Conservation (phyloP, 352 stramenopile species). For the Globisporangium alternatum region DNA sequence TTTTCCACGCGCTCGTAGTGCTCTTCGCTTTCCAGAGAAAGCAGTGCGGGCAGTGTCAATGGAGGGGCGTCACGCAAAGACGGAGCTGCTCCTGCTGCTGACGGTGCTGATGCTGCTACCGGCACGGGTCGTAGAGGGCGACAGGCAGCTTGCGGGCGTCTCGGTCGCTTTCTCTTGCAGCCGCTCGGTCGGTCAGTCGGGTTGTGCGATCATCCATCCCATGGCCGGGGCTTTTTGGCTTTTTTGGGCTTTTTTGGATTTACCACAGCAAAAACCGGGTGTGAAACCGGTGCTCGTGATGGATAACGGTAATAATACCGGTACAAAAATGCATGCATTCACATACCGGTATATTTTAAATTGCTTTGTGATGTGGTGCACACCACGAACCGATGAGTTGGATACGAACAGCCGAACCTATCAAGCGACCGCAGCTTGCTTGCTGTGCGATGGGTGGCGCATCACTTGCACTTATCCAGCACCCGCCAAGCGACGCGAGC, state of each 20-base stretch:
- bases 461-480: conserved; percentile 9
- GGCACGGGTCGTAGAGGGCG: neutral
- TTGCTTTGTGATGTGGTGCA: neutral
- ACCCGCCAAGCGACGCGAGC: conserved; percentile 3
- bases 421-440: neutral
- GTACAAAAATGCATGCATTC: neutral
- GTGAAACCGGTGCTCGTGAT: neutral
- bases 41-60: neutral
- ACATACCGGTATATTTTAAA: neutral
- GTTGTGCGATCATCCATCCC: conserved; percentile 1
- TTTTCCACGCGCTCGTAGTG: neutral
- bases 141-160: neutral
- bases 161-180: neutral
- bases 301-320: neutral
- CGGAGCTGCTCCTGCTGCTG: neutral
- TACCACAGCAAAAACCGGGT: neutral
- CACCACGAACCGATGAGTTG: neutral
- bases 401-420: neutral
- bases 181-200: neutral
- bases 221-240: neutral
- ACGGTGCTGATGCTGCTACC: neutral
- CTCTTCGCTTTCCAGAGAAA: neutral
- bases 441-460: neutral
- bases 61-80: neutral
- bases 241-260: no score